Conservation (phyloP, 2,329 filamentous ascomycete genomes). For the Clarireedia sp. region DNA sequence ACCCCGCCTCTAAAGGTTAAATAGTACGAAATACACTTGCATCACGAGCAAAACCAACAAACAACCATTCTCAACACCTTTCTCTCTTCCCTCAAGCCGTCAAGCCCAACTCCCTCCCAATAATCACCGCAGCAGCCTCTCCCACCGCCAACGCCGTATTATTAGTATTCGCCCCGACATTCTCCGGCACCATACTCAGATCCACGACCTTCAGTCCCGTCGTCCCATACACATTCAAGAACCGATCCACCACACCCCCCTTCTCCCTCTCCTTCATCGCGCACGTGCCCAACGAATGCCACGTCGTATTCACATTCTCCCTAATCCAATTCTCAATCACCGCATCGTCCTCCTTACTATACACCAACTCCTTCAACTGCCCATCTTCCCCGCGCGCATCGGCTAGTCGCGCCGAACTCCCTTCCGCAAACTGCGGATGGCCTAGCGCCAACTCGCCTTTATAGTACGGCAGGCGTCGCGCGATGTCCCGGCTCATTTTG, state of each 20-base stretch:
- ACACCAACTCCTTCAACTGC: constrained; percentile 32
- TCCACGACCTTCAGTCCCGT: constrained; percentile 36
- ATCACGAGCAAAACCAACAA: background rate
- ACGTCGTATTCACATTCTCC: constrained; percentile 33
- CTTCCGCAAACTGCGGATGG: constrained; percentile 38
- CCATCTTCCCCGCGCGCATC: constrained; percentile 22
- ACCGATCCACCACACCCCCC: constrained; percentile 33
- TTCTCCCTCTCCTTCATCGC: constrained; percentile 32
- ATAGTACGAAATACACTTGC: too few species aligned
- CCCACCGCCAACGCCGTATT: constrained; percentile 37
- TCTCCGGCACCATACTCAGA: constrained; percentile 30
- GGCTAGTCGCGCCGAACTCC: constrained; percentile 32
- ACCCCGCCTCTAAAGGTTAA: too few species aligned
- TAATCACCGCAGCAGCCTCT: constrained; percentile 35
- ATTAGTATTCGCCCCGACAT: constrained; percentile 39
- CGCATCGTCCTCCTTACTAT: constrained; percentile 27
- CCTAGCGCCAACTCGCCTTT: constrained; percentile 36
- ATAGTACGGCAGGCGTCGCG: constrained; percentile 46
- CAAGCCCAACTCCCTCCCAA: constrained; percentile 33
- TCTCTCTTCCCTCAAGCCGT: constrained; percentile 12
- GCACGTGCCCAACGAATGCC: constrained; percentile 35
- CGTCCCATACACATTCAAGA: constrained; percentile 34
- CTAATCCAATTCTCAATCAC: constrained; percentile 37
- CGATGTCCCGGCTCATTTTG: constrained; percentile 56
- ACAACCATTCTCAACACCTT: background rate